A percentile compares a stretch with the other conserved stretches of the same genome.
phyloP scores from a whole-genome alignment of 2,329 filamentous ascomycete genomes.

The Lomentospora prolificans region DNA sequence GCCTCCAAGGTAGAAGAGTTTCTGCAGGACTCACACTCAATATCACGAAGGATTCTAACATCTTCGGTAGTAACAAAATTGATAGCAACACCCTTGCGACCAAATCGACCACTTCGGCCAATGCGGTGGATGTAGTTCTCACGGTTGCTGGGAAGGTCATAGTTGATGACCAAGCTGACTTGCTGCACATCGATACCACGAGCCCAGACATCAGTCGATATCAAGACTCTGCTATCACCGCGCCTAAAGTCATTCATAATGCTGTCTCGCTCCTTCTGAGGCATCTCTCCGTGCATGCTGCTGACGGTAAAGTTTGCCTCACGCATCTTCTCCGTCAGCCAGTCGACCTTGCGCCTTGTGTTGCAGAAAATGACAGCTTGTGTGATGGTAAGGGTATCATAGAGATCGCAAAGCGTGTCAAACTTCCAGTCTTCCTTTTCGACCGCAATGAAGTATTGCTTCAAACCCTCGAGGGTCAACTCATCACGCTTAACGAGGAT shows the following conservation, averaged over 20 bases:
- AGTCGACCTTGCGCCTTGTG: slow-evolving; percentile 96
- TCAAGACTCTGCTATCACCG: slow-evolving; percentile 89
- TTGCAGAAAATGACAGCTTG: slow-evolving; percentile 99
- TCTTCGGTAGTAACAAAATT: slow-evolving; percentile 99
- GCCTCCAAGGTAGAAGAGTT: not conserved
- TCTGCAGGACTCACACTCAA: slow-evolving; percentile 61
- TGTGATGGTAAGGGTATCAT: slow-evolving; percentile 96
- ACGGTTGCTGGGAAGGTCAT: slow-evolving; percentile 94
- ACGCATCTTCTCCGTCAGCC: slow-evolving; percentile 98
- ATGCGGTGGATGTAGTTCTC: slow-evolving; percentile 99
- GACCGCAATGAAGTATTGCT: slow-evolving; percentile 98
- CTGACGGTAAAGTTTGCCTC: slow-evolving; percentile 98
- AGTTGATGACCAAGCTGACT: slow-evolving; percentile 97
- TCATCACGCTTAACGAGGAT: slow-evolving; percentile 99
- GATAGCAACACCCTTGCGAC: slow-evolving; percentile 96
- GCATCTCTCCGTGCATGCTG: slow-evolving; percentile 99
- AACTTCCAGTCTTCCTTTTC: slow-evolving; percentile 99
- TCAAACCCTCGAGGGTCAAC: slow-evolving; percentile 90
- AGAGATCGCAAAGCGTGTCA: slow-evolving; percentile 94
- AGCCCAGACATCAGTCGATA: slow-evolving; percentile 96
- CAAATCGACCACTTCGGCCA: slow-evolving; percentile 88
- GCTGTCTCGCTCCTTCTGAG: slow-evolving; percentile 92
- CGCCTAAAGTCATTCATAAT: slow-evolving; percentile 99
- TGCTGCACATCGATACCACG: slow-evolving; percentile 98
- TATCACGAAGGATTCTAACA: slow-evolving; percentile 92